Evolutionary conservation across 1,284 basidiomycete genomes (phyloP), one percentile per base, ranked within the genome.

Genomic region (Hypsizygus ulmarius): DNA sequence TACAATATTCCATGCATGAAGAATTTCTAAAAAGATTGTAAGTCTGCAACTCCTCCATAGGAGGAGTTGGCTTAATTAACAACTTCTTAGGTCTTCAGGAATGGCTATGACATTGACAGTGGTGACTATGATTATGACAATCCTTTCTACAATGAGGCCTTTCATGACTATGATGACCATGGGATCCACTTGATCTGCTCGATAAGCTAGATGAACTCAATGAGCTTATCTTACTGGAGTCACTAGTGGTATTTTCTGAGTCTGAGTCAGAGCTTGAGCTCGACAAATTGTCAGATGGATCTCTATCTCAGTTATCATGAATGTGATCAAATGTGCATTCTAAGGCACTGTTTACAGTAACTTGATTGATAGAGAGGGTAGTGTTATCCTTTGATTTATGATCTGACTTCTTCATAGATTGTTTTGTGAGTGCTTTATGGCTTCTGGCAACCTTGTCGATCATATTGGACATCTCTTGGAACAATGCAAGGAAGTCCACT

Each of bases 51-150:
- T 3, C 52, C 49, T 12, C 30, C 25, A 39, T 51, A 54, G 50
- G 50, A 6, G 47, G 53, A 6, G 39, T 48, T 3, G 47, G 50
- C 27, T 47, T 54, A 5, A 51, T 51, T 18, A 50, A 39, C 1
- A 44, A 36, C 16, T 33, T 27, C 32, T 43, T 27, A 18, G 12
- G 25, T 3, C 29, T 40, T 2, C 34, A 8, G 5, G 16, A 36
- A 12, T 28, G 39, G 6, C 34, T 38, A 37, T 14, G 28, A 15
- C 15, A 4, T 25, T 29, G 4, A 14, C 33, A 19, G 9, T 14
- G 28, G 33, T 42, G 29, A 11, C 34, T 30, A 11, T 18, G 35
- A 12, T 16, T 39, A 10, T 21, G 28, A 37, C 21, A 27, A 15
- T 15, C 9, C 15, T 29, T 2, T 30, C 33, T 32, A 10, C 29